Base-by-base conservation (phyloP, 352 stramenopile genomes). In the Phytophthora pseudosyringae region DNA sequence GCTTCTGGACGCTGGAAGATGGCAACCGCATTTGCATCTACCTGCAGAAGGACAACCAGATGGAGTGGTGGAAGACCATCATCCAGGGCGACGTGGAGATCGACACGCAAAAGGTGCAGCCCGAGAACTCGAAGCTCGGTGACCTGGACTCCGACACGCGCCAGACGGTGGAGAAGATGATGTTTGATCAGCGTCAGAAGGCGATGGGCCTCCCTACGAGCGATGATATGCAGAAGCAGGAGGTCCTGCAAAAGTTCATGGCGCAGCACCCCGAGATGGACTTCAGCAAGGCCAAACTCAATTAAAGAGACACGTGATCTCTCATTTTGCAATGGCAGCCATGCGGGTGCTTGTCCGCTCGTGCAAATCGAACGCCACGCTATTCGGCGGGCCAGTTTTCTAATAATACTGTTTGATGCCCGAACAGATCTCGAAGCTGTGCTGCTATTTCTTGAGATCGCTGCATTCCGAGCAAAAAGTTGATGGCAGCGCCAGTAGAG, bases 81-180 rank as follows among this genome's bases (percentile, higher is more conserved):
- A 94, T 98, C 44, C 71, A 97, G 49, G 91, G 90, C 28, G 97
- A 99, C 69, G 74, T 81, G 0, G 96, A 98, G 74, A 99, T 99
- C 75, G 91, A 99, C 80, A 98, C 98, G 32, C 93, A 96, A 61
- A 99, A 99, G 71, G 96, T 99, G 46, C 95, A 99, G 65, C 98
- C 98, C 1, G 98, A 99, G 83, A 99, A 99, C 80, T 99, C 94
- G 10, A 98, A 99, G 70, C 85, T 99, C 18, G 83, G 64, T 15
- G 98, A 99, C 75, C 76, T 99, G 59, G 98, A 99, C 76, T 93
- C 96, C 5, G 98, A 99, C 53, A 99, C 97, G 18, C 84, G 98
- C 36, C 93, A 99, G 70, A 99, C 98, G 3, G 98, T 99, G 15
- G 98, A 99, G 80, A 99, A 99, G 69, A 99, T 99, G 98, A 99